Base-by-base conservation (phyloP, 2,329 filamentous ascomycete species). In the Ophiostoma perfectum region DNA sequence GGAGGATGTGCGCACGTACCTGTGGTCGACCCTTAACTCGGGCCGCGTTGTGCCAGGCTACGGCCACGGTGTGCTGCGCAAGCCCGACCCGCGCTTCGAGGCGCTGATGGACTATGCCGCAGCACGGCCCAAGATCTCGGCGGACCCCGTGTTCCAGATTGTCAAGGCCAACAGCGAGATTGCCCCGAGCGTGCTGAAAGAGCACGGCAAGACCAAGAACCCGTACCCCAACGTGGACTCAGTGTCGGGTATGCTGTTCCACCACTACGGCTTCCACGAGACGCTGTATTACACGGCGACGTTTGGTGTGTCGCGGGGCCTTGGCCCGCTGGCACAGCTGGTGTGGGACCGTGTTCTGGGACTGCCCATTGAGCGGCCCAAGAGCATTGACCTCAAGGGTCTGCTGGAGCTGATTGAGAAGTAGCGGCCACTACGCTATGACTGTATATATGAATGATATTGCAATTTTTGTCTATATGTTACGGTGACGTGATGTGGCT, bases 161-260 rank as follows among this genome's bases (percentile, higher is more conserved):
- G 94, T 99, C 68, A 90, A 93, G 85, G 89, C 90, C 82, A 98
- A 96, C 83, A 93, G 90, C 72, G 90, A 93, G 76, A 90, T 99
- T 72, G 95, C 95, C 0, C 95, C 95, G 16, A 86, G 87, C 66
- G 95, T 99, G 27, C 84, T 99, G 74, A 95, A 88, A 75, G 88
- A 97, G 82, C 95, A 99, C 77, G 95, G 95, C 79, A 98, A 97
- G 89, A 97, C 93, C 73, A 96, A 96, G 85, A 97, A 97, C 82
- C 93, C 95, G 1, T 96, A 94, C 81, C 95, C 95, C 72, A 99
- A 99, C 78, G 95, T 99, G 71, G 95, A 99, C 80, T 93, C 90
- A 64, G 90, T 88, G 72, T 97, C 93, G 0, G 95, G 95, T 72
- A 93, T 98, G 5, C 85, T 99, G 65, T 98, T 99, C 87, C 90